Evolutionary conservation across 1,284 basidiomycete genomes (phyloP).

Genomic region (Cutaneotrichosporon curvatum): DNA sequence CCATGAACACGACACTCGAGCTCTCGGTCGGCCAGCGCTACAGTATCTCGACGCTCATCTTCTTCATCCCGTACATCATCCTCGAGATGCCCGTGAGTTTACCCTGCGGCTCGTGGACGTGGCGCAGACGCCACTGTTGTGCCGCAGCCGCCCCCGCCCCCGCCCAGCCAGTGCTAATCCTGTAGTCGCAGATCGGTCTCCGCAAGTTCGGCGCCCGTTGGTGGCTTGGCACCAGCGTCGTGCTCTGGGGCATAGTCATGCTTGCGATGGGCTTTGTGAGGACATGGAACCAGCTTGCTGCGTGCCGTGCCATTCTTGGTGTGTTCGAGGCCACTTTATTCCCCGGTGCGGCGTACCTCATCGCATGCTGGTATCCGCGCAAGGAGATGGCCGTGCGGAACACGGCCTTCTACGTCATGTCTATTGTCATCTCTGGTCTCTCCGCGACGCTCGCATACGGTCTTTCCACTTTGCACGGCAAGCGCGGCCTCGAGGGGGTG

Average conservation of each 20-base stretch:
- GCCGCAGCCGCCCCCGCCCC: no score
- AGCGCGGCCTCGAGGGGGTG: background rate
- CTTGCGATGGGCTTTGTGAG: slow-evolving; percentile 41
- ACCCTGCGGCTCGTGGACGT: no score
- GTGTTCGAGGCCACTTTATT: slow-evolving; percentile 41
- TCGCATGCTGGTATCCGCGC: slow-evolving; percentile 49
- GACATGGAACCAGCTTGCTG: slow-evolving; percentile 40
- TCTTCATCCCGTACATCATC: background rate
- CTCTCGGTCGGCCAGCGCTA: slow-evolving; percentile 13
- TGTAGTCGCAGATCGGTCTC: slow-evolving; percentile 21
- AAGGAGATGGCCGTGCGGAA: slow-evolving; percentile 42
- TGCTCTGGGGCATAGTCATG: slow-evolving; percentile 45
- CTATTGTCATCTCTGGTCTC: slow-evolving; percentile 14
- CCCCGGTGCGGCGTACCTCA: slow-evolving; percentile 44
- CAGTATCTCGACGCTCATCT: background rate
- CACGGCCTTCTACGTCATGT: slow-evolving; percentile 15
- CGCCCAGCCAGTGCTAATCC: background rate
- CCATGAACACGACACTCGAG: slow-evolving; percentile 23
- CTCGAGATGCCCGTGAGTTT: background rate
- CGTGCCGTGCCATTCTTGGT: slow-evolving; percentile 45
- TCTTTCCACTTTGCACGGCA: slow-evolving; percentile 7
- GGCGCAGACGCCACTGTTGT: no score
- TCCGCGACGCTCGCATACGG: slow-evolving; percentile 10
- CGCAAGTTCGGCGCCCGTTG: slow-evolving; percentile 17
- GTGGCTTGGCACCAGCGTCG: slow-evolving; percentile 13